phyloP scores from a whole-genome alignment of 83 land plant genomes.

The Thuja plicata region DNA sequence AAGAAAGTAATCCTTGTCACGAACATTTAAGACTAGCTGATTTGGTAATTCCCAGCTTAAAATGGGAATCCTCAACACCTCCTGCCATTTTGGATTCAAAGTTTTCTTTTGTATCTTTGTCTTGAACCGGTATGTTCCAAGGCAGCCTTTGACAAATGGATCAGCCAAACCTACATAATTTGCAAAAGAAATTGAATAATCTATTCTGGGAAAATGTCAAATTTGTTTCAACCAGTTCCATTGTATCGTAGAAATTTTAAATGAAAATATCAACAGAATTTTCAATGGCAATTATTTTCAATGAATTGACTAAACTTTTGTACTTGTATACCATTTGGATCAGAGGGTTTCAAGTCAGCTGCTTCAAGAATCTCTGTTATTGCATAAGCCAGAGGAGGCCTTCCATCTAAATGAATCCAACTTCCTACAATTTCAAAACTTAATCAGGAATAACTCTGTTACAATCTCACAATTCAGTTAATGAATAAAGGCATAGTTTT shows the following conservation, averaged over 20 bases:
- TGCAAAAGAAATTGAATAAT: conserved; percentile 15
- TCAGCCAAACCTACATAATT: conserved; percentile 66
- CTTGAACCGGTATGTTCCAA: conserved; percentile 59
- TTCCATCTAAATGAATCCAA: conserved; percentile 77
- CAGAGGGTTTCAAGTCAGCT: conserved; percentile 78
- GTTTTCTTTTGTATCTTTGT: conserved; percentile 83
- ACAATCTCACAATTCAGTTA: neutral
- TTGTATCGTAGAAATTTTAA: neutral
- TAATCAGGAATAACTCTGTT: neutral
- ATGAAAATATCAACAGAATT: neutral
- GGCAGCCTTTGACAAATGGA: conserved; percentile 87
- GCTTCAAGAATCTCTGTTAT: conserved; percentile 83
- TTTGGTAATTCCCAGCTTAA: conserved; percentile 79
- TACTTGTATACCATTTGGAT: conserved; percentile 72
- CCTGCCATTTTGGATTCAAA: conserved; percentile 84
- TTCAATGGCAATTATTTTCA: neutral
- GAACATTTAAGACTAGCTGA: conserved; percentile 62
- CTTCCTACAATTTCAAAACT: conserved; percentile 31
- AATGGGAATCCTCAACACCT: conserved; percentile 81
- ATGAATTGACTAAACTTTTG: neutral
- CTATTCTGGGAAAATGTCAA: neutral
- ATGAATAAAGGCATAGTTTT: neutral
- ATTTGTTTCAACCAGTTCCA: neutral
- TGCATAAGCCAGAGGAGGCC: conserved; percentile 67
- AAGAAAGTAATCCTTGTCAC: conserved; percentile 77